Percentiles rank a stretch among this genome's conserved stretches.
Conservation (phyloP, 306 rosid genomes). For the Ochetophila trinervis region DNA sequence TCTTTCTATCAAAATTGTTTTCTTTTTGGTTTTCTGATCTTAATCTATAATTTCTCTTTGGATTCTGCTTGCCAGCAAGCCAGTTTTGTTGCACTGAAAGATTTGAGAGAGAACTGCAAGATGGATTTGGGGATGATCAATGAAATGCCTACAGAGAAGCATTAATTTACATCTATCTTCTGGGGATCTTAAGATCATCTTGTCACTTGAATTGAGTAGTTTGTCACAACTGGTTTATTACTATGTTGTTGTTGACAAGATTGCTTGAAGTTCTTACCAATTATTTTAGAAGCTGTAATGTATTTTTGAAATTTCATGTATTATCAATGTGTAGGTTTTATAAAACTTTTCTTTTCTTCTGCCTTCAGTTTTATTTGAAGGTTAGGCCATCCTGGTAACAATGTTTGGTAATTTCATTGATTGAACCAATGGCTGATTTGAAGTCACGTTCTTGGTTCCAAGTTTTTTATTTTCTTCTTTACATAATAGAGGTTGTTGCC, state of each 20-base stretch:
- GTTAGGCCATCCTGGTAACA: no score
- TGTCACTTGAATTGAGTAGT: constrained; percentile 12
- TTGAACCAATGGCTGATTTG: no score
- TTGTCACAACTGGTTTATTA: constrained; percentile 5
- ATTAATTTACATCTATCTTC: constrained; percentile 27
- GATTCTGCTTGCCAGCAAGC: constrained; percentile 53
- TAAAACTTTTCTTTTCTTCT: no score
- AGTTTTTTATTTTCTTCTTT: no score
- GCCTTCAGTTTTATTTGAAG: no score
- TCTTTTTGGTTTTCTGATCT: neutral
- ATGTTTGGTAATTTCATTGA: no score
- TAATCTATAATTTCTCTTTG: constrained; percentile 9
- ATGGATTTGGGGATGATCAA: constrained; percentile 51
- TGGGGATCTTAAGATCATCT: constrained; percentile 38
- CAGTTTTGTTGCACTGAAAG: constrained; percentile 47
- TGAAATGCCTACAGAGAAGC: constrained; percentile 40
- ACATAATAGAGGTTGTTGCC: no score
- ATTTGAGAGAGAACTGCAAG: constrained; percentile 82
- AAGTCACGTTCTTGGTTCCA: no score
- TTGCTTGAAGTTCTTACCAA: neutral
- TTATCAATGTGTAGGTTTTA: neutral
- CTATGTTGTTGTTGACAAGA: constrained; percentile 1
- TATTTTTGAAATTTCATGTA: neutral
- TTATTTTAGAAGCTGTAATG: constrained; percentile 15
- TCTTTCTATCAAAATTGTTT: neutral